Base-by-base conservation (phyloP, 352 stramenopile genomes). In the Phytophthora tubulina region DNA sequence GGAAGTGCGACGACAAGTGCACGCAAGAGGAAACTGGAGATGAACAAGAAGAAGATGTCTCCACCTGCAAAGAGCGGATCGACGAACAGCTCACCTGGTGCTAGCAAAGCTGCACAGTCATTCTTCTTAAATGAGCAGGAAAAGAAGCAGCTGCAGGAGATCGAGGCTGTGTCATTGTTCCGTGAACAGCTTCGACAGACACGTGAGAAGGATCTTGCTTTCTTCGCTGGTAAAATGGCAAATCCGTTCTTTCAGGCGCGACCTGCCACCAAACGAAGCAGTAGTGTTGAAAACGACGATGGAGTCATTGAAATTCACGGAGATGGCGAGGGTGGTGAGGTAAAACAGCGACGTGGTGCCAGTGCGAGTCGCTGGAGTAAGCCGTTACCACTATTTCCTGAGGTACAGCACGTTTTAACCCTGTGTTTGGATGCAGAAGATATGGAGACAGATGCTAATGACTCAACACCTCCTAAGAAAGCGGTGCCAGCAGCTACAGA, bases 231-330 rank as follows among this genome's bases (percentile, higher is more conserved):
- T 9, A 83, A 83, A 32, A 75, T 62, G 2, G 70, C 80, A 10
- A 93, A 92, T 33, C 82, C 87, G 13, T 94, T 94, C 54, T 94
- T 94, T 58, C 76, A 91, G 36, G 70, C 79, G 7, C 82, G 66
- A 71, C 8, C 50, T 9, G 46, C 2, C 11, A 42, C 6, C 30
- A 71, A 66, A 10, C 56, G 38, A 53, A 74, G 55, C 31, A 69
- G 48, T 7, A 78, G 76, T 49, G 66, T 71, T 9, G 78, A 72
- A 50, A 67, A 66, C 4, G 63, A 70, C 0, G 53, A 70, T 10
- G 68, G 68, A 21, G 57, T 56, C 4, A 71, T 82, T 68, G 77
- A 81, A n/a, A 67, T 82, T 21, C 17, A 76, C 17, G 73, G 59
- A 54, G 52, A 67, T 57, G 32, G 54, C 30, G 53, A 70, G 21